Evolutionary conservation across 148 eudicot genomes (phyloP).

Genomic region (Camellia japonica): DNA sequence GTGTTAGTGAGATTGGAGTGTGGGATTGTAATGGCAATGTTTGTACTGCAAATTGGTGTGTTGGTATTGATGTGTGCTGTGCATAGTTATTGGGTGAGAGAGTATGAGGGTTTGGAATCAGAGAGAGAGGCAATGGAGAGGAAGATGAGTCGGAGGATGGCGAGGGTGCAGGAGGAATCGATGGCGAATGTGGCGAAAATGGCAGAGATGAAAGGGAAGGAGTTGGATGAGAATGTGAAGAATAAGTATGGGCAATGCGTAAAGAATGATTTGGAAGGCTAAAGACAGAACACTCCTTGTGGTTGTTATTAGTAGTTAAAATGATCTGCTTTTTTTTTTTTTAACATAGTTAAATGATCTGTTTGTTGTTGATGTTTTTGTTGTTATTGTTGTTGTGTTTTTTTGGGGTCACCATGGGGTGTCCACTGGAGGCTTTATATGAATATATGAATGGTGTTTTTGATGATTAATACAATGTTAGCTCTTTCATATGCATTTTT

Average conservation of each 20-base stretch:
- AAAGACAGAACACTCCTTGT: neutral
- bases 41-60: constrained; percentile 51
- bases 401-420: too few species aligned
- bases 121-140: constrained; percentile 38
- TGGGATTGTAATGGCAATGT: constrained; percentile 66
- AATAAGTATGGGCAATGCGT: constrained; percentile 44
- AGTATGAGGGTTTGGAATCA: constrained; percentile 48
- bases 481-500: too few species aligned
- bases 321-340: neutral
- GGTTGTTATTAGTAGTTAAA: neutral
- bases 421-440: too few species aligned
- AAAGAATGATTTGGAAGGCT: constrained; percentile 32
- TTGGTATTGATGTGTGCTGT: constrained; percentile 47
- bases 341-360: too few species aligned
- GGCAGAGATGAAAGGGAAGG: constrained; percentile 37
- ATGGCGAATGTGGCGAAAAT: constrained; percentile 39
- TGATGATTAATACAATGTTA: too few species aligned
- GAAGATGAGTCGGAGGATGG: constrained; percentile 40
- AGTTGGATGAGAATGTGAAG: constrained; percentile 47
- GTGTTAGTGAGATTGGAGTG: constrained; percentile 65
- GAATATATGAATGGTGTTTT: too few species aligned
- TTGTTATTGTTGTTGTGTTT: too few species aligned
- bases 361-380: too few species aligned
- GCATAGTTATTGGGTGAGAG: constrained; percentile 57
- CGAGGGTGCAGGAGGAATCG: constrained; percentile 43